phyloP scores from a whole-genome alignment of 352 stramenopile species.

The Phytophthora melonis region DNA sequence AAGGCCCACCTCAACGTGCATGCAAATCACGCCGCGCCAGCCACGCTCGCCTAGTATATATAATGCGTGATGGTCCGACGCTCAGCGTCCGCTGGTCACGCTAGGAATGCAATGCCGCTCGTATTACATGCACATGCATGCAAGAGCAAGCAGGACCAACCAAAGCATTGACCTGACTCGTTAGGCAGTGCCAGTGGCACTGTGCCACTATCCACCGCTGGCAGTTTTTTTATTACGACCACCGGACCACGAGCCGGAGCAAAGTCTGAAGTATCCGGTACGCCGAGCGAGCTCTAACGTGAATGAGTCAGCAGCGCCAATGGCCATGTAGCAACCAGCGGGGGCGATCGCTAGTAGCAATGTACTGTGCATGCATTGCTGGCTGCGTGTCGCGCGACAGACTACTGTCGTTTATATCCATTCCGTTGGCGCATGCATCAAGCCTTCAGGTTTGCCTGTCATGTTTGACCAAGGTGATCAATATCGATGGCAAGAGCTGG shows the following conservation, averaged over 20 bases:
- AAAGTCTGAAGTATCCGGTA: constrained; percentile 2
- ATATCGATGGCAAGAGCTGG: background rate
- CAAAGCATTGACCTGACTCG: background rate
- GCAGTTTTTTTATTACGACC: background rate
- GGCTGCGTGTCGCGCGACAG: background rate
- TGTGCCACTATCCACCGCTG: background rate
- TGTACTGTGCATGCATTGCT: background rate
- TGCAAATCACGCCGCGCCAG: constrained; percentile 6
- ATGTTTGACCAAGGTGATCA: background rate
- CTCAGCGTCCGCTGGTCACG: no score
- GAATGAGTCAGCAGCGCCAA: background rate
- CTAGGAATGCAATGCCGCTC: background rate
- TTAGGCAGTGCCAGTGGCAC: no score
- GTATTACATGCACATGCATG: background rate
- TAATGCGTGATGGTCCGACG: background rate
- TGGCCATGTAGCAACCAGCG: background rate
- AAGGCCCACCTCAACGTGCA: constrained; percentile 5
- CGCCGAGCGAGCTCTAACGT: background rate
- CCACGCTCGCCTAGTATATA: background rate
- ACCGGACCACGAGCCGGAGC: background rate
- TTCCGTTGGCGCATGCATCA: background rate
- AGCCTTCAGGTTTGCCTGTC: background rate
- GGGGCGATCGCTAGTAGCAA: background rate
- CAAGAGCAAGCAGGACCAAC: background rate
- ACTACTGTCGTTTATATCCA: background rate